These are phyloP conservation scores for Pyrenophora teres DNA, from an alignment of 2,329 filamentous ascomycete genomes.

Conservation along the genomic window DNA sequence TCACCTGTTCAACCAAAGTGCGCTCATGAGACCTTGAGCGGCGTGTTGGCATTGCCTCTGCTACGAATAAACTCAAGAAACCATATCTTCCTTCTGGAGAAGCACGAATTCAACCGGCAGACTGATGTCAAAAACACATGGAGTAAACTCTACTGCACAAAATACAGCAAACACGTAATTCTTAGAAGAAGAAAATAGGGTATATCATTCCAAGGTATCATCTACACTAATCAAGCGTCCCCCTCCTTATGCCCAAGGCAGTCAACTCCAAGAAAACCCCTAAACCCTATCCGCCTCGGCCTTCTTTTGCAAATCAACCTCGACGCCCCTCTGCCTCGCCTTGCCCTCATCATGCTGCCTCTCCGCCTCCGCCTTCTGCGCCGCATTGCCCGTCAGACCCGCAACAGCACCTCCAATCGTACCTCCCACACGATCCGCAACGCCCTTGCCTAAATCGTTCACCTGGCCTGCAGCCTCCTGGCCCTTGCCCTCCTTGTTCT, in stretches of 20 bases:
- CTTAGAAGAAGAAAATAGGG: neutral
- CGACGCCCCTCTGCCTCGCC: slow-evolving; percentile 80
- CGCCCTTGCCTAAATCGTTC: slow-evolving; percentile 71
- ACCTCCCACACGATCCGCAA: slow-evolving; percentile 63
- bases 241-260: neutral
- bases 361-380: slow-evolving; percentile 68
- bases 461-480: slow-evolving; percentile 85
- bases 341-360: slow-evolving; percentile 79
- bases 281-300: slow-evolving; percentile 30
- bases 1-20: no score
- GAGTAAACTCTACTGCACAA: neutral
- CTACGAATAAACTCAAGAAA: no score
- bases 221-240: neutral
- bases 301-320: slow-evolving; percentile 79
- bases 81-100: no score
- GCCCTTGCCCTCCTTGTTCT: slow-evolving; percentile 79
- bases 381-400: slow-evolving; percentile 71
- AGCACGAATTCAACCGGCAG: no score
- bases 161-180: neutral
- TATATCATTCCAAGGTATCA: slow-evolving; percentile 9
- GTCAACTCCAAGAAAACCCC: neutral
- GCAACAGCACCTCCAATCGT: slow-evolving; percentile 72
- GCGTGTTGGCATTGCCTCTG: no score
- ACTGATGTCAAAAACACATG: neutral
- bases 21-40: no score